Base-by-base conservation (phyloP, 345 rosid species). In the Citrus mangshanensis region DNA sequence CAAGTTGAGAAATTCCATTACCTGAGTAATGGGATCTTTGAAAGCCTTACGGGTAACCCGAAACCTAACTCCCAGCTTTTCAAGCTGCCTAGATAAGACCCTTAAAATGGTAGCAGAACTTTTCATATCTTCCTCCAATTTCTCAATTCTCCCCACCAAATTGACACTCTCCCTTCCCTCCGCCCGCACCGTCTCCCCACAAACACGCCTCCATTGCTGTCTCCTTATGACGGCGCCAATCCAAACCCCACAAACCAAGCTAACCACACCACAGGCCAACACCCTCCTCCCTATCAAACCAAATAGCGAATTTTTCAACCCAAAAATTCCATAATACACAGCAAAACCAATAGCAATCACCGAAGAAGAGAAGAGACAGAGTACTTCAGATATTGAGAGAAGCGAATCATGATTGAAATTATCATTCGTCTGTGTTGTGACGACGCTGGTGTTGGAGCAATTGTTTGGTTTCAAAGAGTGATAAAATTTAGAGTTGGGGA, bases 61-160 rank as follows among this genome's bases (percentile, higher is more conserved):
- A 85, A 96, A 96, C 74, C 94, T 88, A 62, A 91, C 93, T 55
- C 97, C 99, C 40, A 96, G 80, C 87, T 96, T 94, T 92, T 96
- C 99, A 27, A 96, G 85, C 87, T 92, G 97, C 81, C 94, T 87
- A 0, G 98, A 94, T 76, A 96, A 86, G 67, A 83, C 95, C 78
- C 90, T 86, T 73, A 92, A 84, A 59, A 93, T 88, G 4, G 92
- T 80, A 8, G 81, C 86, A 1, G 92, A 91, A 73, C 82, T 93
- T 88, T 85, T 91, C 78, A 89, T 80, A 84, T 94, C 97, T 76
- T 93, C 94, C 78, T 96, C 99, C 84, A 96, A 79, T 80, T 84
- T 93, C 89, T 96, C 98, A 77, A 96, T 78, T 79, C 95, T 86
- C 84, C 74, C 89, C 67, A 88, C 80, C 81, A 96, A 82, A 86